Percentiles rank a stretch among this genome's conserved stretches.
These are phyloP conservation scores for Mrakia hoshinonis DNA, from an alignment of 768 basidiomycete genomes.

Conservation along the genomic window DNA sequence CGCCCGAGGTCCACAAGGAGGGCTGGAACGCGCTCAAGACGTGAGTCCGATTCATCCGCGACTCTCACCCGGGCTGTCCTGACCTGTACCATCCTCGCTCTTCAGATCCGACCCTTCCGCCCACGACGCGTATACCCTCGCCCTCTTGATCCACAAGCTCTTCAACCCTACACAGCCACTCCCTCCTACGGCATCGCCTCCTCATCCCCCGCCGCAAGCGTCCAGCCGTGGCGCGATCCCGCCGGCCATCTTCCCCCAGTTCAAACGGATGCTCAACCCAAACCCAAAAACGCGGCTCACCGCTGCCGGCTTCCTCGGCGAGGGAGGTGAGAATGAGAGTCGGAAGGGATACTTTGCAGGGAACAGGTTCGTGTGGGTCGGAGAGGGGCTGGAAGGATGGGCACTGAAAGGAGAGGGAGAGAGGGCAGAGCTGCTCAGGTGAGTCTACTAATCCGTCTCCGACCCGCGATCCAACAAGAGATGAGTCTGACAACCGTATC, in stretches of 20 bases:
- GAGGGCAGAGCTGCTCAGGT: slow-evolving; percentile 64
- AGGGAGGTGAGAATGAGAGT: slow-evolving; percentile 55
- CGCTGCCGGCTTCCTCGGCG: slow-evolving; percentile 65
- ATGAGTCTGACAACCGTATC: neutral
- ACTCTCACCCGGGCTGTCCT: neutral
- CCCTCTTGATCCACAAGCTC: slow-evolving; percentile 69
- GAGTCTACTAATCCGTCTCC: slow-evolving; percentile 26
- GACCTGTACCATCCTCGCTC: neutral
- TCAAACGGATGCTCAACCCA: slow-evolving; percentile 83
- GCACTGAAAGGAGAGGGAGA: slow-evolving; percentile 70
- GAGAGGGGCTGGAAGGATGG: slow-evolving; percentile 76
- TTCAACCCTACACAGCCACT: slow-evolving; percentile 74
- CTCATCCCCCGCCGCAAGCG: slow-evolving; percentile 68
- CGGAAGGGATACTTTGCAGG: slow-evolving; percentile 63
- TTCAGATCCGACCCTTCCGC: slow-evolving; percentile 51
- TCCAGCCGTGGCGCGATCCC: slow-evolving; percentile 73
- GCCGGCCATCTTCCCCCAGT: slow-evolving; percentile 59
- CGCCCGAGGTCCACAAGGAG: slow-evolving; percentile 79
- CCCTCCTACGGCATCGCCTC: slow-evolving; percentile 56
- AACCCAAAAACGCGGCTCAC: slow-evolving; percentile 70
- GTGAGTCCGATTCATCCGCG: slow-evolving; percentile 44
- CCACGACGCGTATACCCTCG: slow-evolving; percentile 79
- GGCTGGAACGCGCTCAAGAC: slow-evolving; percentile 79
- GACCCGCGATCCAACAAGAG: neutral
- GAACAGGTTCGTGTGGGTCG: slow-evolving; percentile 77